Evolutionary conservation across 1,284 basidiomycete species (phyloP).

Genomic region (Volvariella surrecta): DNA sequence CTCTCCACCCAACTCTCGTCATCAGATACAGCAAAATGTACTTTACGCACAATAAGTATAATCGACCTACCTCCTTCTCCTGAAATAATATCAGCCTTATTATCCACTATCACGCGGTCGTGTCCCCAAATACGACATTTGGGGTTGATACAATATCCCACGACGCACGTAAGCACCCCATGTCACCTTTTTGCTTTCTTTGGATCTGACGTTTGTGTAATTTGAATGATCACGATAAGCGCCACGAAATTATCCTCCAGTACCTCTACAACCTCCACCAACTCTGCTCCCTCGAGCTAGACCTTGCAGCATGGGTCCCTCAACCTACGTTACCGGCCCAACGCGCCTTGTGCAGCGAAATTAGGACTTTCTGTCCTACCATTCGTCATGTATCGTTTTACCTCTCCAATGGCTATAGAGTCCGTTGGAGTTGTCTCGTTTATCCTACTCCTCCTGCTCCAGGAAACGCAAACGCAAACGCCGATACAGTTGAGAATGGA

Average conservation of each 20-base stretch:
- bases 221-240: too few relatives aligned
- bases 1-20: constrained; percentile 16
- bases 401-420: too few relatives aligned
- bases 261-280: constrained; percentile 18
- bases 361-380: constrained; percentile 20
- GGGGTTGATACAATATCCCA: constrained; percentile 20
- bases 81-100: constrained; percentile 13
- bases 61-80: constrained; percentile 15
- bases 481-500: too few relatives aligned
- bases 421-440: too few relatives aligned
- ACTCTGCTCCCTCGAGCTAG: constrained; percentile 22
- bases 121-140: constrained; percentile 19
- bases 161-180: constrained; percentile 12
- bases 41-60: constrained; percentile 19
- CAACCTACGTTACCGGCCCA: constrained; percentile 15
- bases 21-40: constrained; percentile 19
- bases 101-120: constrained; percentile 11
- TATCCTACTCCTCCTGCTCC: too few relatives aligned
- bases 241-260: constrained; percentile 20
- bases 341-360: constrained; percentile 20
- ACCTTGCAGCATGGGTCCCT: constrained; percentile 20
- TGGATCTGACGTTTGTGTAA: too few relatives aligned
- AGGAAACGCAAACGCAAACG: too few relatives aligned
- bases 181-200: constrained; percentile 8
- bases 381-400: constrained; percentile 19